Evolutionary conservation across 768 basidiomycete genomes (phyloP), one percentile per base, ranked within the genome.

Genomic region (Gyrodon lividus): DNA sequence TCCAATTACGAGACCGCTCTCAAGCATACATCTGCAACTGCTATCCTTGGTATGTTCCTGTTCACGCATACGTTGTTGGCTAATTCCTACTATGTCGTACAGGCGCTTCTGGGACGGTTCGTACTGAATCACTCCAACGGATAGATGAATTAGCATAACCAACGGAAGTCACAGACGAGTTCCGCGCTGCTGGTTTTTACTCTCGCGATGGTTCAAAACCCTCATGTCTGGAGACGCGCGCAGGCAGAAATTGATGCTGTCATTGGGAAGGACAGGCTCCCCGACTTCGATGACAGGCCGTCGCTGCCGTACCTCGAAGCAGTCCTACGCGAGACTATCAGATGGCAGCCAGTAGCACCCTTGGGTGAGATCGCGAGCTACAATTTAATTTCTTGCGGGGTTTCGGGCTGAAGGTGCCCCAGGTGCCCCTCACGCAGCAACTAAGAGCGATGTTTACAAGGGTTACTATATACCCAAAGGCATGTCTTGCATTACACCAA

Each of bases 381-480:
- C 13, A 14, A 3, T 31, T 14, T 5, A 31, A 31, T n/a, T n/a
- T n/a, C n/a, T n/a, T n/a, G n/a, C n/a, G n/a, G n/a, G 31, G 31
- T 31, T 31, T 7, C 12, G 12, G 12, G 12, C 31, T 31, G 12
- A 31, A 10, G 12, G 4, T 31, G 48, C 66, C 22, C 59, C 66
- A 31, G 31, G 10, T 31, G 48, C 66, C 22, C 59, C 66, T 2
- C 70, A 71, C 43, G 43, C 53, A 9, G n/a, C 52, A 1, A 73
- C 70, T 0, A 54, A 62, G 30, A 71, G 72, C 46, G 75, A 77
- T 37, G 50, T 67, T 16, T 77, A 77, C 52, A 59, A 68, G 20
- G 71, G 74, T 13, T 78, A 76, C 51, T 63, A 77, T 7, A 83
- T 84, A 35, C 82, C 82, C 2, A 70, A 71, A 49, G 81, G 81